Percentiles rank a stretch among this genome's conserved stretches.
These are phyloP conservation scores for Cercospora zeina DNA, from an alignment of 2,329 filamentous ascomycete genomes.

Conservation along the genomic window DNA sequence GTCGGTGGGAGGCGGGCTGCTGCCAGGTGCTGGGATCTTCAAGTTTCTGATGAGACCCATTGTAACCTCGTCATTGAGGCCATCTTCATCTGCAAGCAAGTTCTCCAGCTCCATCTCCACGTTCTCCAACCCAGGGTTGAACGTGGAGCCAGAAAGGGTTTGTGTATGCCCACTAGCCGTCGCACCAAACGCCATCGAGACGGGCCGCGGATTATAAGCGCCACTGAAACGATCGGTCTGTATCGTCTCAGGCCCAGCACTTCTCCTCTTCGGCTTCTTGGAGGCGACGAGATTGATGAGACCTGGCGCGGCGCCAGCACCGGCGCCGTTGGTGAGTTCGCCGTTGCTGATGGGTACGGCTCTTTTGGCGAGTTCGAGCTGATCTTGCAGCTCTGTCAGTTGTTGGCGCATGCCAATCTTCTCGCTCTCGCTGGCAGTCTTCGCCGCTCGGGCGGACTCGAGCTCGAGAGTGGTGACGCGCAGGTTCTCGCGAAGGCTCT, in stretches of 20 bases:
- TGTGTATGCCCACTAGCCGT: constrained; percentile 65
- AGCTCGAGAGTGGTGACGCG: constrained; percentile 77
- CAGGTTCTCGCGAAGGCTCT: constrained; percentile 77
- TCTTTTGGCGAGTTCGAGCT: constrained; percentile 83
- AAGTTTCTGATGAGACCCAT: constrained; percentile 94
- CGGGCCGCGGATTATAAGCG: constrained; percentile 89
- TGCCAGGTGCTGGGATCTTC: constrained; percentile 88
- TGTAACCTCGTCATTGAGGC: constrained; percentile 93
- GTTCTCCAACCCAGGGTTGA: constrained; percentile 79
- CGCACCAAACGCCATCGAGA: constrained; percentile 84
- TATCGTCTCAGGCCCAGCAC: constrained; percentile 81
- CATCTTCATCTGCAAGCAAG: constrained; percentile 90
- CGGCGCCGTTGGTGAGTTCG: constrained; percentile 62
- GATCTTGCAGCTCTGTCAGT: constrained; percentile 84
- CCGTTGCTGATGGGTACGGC: constrained; percentile 66
- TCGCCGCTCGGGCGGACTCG: constrained; percentile 73
- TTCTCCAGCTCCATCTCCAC: constrained; percentile 94
- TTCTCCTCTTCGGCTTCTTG: constrained; percentile 95
- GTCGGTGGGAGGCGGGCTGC: constrained; percentile 86
- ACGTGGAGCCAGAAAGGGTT: constrained; percentile 71
- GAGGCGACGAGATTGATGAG: constrained; percentile 96
- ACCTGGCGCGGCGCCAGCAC: constrained; percentile 61
- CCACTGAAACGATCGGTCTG: constrained; percentile 87
- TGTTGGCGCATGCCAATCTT: constrained; percentile 84
- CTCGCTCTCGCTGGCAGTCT: constrained; percentile 76